Conservation (phyloP, 192 early-diverging fungal species). For the Coemansia guatemalensis region DNA sequence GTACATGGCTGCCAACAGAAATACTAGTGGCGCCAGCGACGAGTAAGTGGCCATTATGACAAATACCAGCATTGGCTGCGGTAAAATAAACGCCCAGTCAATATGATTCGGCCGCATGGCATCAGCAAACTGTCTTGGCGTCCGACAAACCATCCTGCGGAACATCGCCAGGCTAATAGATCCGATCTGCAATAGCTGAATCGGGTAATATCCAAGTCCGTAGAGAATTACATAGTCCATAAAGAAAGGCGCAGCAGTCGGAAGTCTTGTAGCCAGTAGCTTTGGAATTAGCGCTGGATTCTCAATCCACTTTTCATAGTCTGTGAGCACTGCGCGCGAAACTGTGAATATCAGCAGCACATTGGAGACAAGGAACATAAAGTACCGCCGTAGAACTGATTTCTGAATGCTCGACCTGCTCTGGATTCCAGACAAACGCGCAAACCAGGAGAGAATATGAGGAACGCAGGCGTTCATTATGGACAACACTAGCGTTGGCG, state of each 20-base stretch:
- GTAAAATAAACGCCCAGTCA: constrained; percentile 67
- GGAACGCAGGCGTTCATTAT: constrained; percentile 48
- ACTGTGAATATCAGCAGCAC: constrained; percentile 73
- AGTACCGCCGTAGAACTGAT: constrained; percentile 61
- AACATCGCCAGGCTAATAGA: constrained; percentile 58
- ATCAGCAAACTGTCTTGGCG: constrained; percentile 76
- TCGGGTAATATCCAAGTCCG: constrained; percentile 64
- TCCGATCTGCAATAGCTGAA: constrained; percentile 68
- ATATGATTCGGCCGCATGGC: constrained; percentile 63
- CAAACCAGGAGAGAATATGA: constrained; percentile 43
- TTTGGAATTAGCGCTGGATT: constrained; percentile 64
- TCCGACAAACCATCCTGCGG: constrained; percentile 63
- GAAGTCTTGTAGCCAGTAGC: constrained; percentile 66
- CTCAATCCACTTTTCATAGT: constrained; percentile 66
- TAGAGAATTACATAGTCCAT: constrained; percentile 74
- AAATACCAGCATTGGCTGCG: constrained; percentile 70
- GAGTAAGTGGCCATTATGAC: constrained; percentile 76
- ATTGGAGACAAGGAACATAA: constrained; percentile 74
- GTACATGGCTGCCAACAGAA: constrained; percentile 69
- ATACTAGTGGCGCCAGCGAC: constrained; percentile 66
- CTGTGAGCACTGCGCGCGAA: constrained; percentile 62
- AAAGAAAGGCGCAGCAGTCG: constrained; percentile 75
- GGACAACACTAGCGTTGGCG: constrained; percentile 41
- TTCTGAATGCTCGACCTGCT: constrained; percentile 44
- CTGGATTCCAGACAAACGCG: constrained; percentile 44